phyloP scores from a whole-genome alignment of 352 stramenopile species.

The Phytophthora cactorum region DNA sequence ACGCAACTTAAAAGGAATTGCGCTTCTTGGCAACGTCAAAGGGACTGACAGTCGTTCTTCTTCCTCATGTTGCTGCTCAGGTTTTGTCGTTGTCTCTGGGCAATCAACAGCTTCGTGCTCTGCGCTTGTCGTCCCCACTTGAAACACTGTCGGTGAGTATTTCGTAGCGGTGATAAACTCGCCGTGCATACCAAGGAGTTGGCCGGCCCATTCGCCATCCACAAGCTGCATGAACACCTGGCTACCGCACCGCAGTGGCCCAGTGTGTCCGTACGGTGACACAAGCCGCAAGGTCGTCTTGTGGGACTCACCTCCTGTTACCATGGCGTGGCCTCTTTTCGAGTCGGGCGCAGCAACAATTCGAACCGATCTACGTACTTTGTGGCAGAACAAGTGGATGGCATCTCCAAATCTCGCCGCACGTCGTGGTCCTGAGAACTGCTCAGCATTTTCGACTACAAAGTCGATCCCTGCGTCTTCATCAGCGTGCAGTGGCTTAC shows the following conservation, averaged over 20 bases:
- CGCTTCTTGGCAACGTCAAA: neutral
- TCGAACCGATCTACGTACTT: slow-evolving; percentile 51
- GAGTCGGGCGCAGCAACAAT: slow-evolving; percentile 51
- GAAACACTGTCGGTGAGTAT: slow-evolving; percentile 53
- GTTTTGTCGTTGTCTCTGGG: slow-evolving; percentile 9
- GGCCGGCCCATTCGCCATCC: slow-evolving; percentile 50
- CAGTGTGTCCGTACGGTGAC: slow-evolving; percentile 57
- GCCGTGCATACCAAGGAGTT: slow-evolving; percentile 56
- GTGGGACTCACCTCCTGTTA: slow-evolving; percentile 36
- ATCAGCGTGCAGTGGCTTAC: slow-evolving; percentile 34
- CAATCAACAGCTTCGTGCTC: slow-evolving; percentile 11
- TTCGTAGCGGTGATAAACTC: slow-evolving; percentile 58
- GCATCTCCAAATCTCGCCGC: slow-evolving; percentile 58
- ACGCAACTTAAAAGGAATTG: slow-evolving; percentile 48
- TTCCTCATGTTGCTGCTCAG: neutral
- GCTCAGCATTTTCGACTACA: slow-evolving; percentile 61
- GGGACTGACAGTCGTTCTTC: neutral
- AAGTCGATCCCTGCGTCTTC: slow-evolving; percentile 41
- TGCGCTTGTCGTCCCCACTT: slow-evolving; percentile 14
- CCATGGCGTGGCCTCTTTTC: slow-evolving; percentile 65
- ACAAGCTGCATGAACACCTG: slow-evolving; percentile 64
- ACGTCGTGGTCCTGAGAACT: slow-evolving; percentile 52
- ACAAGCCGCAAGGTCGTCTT: slow-evolving; percentile 58
- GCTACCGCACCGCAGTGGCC: slow-evolving; percentile 52
- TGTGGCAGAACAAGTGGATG: slow-evolving; percentile 58